phyloP scores from a whole-genome alignment of 371 early-diverging fungal species.

The Circinella minor region DNA sequence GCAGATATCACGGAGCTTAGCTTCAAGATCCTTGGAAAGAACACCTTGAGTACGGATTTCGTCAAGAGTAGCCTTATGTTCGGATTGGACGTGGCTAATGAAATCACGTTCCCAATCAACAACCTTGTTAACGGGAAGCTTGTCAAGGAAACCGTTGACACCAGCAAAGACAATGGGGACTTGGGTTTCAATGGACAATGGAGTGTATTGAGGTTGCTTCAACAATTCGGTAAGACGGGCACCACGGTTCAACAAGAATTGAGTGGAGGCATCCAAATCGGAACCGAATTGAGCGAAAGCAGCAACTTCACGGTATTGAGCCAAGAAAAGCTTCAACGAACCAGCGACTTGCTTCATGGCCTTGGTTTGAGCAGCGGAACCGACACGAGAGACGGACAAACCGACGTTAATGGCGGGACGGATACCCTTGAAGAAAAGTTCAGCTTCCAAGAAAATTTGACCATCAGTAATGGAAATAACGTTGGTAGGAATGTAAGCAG shows the following conservation, averaged over 20 bases:
- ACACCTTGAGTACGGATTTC: conserved; percentile 87
- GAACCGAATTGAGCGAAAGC: conserved; percentile 99
- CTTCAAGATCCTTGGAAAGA: conserved; percentile 74
- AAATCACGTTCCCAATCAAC: conserved; percentile 91
- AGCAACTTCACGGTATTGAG: conserved; percentile 98
- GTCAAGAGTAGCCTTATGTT: conserved; percentile 86
- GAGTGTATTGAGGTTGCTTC: conserved; percentile 94
- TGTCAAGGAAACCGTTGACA: conserved; percentile 98
- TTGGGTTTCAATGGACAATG: conserved; percentile 91
- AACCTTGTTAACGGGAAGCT: conserved; percentile 89
- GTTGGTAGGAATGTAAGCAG: conserved; percentile 98
- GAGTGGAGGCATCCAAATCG: conserved; percentile 97
- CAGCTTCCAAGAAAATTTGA: conserved; percentile 91
- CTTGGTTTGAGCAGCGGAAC: conserved; percentile 97
- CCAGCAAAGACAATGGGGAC: conserved; percentile 92
- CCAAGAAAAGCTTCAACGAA: conserved; percentile 96
- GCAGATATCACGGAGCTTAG: conserved; percentile 85
- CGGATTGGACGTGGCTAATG: conserved; percentile 84
- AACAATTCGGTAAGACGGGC: conserved; percentile 96
- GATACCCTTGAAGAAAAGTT: conserved; percentile 98
- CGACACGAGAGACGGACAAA: conserved; percentile 98
- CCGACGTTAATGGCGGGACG: conserved; percentile 98
- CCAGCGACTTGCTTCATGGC: conserved; percentile 99
- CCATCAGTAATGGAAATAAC: conserved; percentile 98
- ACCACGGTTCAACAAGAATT: conserved; percentile 97